These are phyloP conservation scores for Harrya chromipes DNA, from an alignment of 768 basidiomycete species.

Conservation along the genomic window DNA sequence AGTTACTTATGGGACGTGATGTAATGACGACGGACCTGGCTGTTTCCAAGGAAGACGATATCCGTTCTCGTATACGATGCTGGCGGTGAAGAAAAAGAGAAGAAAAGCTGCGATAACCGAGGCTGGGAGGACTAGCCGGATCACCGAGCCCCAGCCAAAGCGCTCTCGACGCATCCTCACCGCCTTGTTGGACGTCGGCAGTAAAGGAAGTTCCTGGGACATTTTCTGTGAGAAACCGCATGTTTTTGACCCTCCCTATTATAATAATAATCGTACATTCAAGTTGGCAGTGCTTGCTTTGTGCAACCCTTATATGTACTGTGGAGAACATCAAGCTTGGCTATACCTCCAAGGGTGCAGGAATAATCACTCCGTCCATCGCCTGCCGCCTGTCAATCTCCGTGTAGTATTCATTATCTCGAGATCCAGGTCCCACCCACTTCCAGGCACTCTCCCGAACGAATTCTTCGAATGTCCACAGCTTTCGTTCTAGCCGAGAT, in stretches of 20 bases:
- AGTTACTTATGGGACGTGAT: not conserved
- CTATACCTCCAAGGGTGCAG: too few species aligned
- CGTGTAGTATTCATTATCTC: slow-evolving; percentile 39
- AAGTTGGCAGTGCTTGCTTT: too few species aligned
- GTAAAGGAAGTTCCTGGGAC: slow-evolving; percentile 16
- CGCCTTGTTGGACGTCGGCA: not conserved
- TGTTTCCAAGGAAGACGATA: slow-evolving; percentile 8
- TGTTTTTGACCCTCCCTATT: too few species aligned
- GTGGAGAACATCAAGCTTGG: too few species aligned
- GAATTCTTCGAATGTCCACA: slow-evolving; percentile 87
- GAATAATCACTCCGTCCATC: slow-evolving; percentile 35
- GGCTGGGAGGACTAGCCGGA: slow-evolving; percentile 27
- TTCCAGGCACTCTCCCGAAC: slow-evolving; percentile 71
- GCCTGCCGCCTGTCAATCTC: slow-evolving; percentile 51
- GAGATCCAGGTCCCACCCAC: slow-evolving; percentile 56
- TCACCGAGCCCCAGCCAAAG: not conserved
- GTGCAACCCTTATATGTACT: too few species aligned
- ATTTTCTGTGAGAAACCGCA: not conserved
- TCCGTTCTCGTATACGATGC: slow-evolving; percentile 20
- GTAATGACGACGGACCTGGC: slow-evolving; percentile 8
- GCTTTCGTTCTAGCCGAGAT: slow-evolving; percentile 44
- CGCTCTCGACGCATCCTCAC: not conserved
- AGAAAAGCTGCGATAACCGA: slow-evolving; percentile 40
- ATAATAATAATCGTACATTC: too few species aligned
- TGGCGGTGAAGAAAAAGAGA: slow-evolving; percentile 41